A percentile compares a stretch with the other conserved stretches of the same genome.
Evolutionary conservation across 129 eudicot genomes (phyloP).

Genomic region (Helianthus tuberosus): DNA sequence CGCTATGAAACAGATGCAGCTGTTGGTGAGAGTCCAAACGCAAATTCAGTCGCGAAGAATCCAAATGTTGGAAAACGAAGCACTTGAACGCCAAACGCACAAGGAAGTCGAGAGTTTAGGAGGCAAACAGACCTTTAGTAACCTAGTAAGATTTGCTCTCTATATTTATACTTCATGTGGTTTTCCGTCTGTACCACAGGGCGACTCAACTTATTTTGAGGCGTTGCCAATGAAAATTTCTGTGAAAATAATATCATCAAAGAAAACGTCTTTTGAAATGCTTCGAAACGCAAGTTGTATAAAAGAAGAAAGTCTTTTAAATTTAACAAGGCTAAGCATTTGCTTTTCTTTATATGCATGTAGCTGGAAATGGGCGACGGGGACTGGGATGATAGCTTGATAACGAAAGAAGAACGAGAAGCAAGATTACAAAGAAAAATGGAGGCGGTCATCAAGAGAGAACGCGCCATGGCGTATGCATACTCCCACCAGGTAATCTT

Average conservation of each 20-base stretch:
- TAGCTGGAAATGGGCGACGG: conserved; percentile 36
- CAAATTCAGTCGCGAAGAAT: conserved; percentile 92
- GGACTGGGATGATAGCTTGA: conserved; percentile 90
- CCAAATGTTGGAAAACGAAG: conserved; percentile 85
- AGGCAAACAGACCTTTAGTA: conserved; percentile 63
- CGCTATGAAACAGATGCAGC: conserved; percentile 96
- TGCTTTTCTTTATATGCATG: neutral
- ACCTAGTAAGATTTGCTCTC: conserved; percentile 39
- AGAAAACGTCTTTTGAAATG: no score
- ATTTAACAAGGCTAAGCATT: no score
- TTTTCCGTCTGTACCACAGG: neutral
- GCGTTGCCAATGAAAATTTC: no score
- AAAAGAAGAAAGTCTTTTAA: no score
- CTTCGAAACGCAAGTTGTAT: no score
- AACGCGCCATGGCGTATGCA: conserved; percentile 98
- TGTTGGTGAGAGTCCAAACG: conserved; percentile 86
- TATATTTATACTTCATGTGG: neutral
- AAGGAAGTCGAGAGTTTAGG: conserved; percentile 62
- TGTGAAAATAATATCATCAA: no score
- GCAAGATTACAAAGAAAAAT: conserved; percentile 68
- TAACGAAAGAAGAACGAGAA: conserved; percentile 86
- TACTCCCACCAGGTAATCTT: conserved; percentile 90
- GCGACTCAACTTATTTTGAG: neutral
- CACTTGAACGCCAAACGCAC: conserved; percentile 58
- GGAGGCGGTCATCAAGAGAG: conserved; percentile 90